Evolutionary conservation across 306 rosid species (phyloP).

Genomic region (Medicago ruthenica): DNA sequence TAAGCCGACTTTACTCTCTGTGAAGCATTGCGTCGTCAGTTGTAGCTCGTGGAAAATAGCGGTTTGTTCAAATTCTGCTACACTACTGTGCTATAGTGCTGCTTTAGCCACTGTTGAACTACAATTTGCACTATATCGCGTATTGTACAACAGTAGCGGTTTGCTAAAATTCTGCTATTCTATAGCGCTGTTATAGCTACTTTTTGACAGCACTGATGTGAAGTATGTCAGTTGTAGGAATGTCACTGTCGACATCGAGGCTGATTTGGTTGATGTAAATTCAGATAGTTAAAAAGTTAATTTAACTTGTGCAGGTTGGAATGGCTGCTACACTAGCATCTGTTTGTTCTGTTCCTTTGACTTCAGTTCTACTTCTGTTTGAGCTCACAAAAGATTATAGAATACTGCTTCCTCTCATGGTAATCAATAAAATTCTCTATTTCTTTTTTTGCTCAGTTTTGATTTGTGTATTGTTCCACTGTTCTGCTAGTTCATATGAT

Average conservation of each 20-base stretch:
- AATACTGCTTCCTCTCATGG: conserved; percentile 98
- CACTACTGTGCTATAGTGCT: background rate
- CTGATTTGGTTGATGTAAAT: conserved; percentile 32
- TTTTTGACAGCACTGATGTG: background rate
- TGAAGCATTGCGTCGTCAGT: background rate
- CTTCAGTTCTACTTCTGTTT: conserved; percentile 95
- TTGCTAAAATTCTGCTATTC: background rate
- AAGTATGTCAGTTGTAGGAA: conserved; percentile 22
- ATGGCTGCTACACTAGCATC: conserved; percentile 99
- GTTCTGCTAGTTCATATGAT: conserved; percentile 27
- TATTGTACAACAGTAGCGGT: background rate
- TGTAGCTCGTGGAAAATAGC: background rate
- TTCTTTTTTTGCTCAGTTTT: background rate
- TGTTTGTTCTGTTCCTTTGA: conserved; percentile 94
- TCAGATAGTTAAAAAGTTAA: conserved; percentile 35
- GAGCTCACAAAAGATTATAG: conserved; percentile 98
- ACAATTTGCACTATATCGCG: background rate
- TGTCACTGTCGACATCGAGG: conserved; percentile 17
- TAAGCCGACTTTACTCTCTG: conserved; percentile 42
- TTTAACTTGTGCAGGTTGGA: conserved; percentile 75
- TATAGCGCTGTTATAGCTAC: background rate
- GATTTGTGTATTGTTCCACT: conserved; percentile 20
- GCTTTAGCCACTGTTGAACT: background rate
- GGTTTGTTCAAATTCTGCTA: background rate
- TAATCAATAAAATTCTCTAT: conserved; percentile 47